Percentiles rank a stretch among this genome's conserved stretches.
These are phyloP conservation scores for Aristolochia contorta DNA, from an alignment of 164 flowering plant species.

Conservation along the genomic window DNA sequence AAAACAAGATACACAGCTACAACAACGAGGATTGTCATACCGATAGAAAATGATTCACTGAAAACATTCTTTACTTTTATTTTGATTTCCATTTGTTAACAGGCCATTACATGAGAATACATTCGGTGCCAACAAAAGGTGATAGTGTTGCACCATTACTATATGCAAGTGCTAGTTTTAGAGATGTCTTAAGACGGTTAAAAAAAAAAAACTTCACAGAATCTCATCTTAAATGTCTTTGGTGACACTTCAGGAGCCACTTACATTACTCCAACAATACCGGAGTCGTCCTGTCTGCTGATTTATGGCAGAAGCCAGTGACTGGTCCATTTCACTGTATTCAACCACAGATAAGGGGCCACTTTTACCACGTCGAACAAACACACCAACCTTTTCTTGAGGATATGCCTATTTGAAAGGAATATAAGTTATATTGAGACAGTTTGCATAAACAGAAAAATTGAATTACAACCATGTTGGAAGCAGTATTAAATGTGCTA, in stretches of 20 bases:
- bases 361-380: conserved; percentile 87
- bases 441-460: neutral
- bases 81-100: neutral
- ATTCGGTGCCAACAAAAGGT: too few species aligned
- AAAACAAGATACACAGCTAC: too few species aligned
- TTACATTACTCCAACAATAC: conserved; percentile 98
- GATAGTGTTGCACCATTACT: too few species aligned
- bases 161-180: too few species aligned
- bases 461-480: neutral
- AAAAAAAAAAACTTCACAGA: too few species aligned
- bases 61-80: too few species aligned
- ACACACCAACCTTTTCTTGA: conserved; percentile 96
- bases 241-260: neutral
- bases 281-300: conserved; percentile 95
- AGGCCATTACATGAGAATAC: too few species aligned
- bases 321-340: conserved; percentile 82
- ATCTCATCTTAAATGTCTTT: too few species aligned
- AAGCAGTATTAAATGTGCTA: neutral
- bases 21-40: too few species aligned
- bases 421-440: neutral
- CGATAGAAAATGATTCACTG: too few species aligned
- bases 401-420: conserved; percentile 70
- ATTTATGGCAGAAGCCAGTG: conserved; percentile 69
- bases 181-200: too few species aligned
- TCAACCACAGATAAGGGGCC: conserved; percentile 94